phyloP scores from a whole-genome alignment of 129 eudicot species.

The Daucus carota region DH1_v3.0 NC_030387.2:28303501-28304000 shows the following conservation, averaged over 20 bases:
- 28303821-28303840: neutral
- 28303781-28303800: conserved; percentile 5
- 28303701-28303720: neutral
- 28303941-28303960: conserved; percentile 97
- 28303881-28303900: conserved; percentile 37
- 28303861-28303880: neutral
- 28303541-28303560: neutral
- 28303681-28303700: neutral
- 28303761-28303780: neutral
- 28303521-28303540: neutral
- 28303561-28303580: neutral
- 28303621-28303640: neutral
- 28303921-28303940: conserved; percentile 88
- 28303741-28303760: neutral
- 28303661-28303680: neutral
- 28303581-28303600: neutral
- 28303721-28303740: too few relatives aligned
- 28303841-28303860: neutral
- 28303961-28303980: conserved; percentile 78
- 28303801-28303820: neutral
- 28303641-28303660: neutral
- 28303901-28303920: conserved; percentile 82
- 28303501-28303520: neutral
- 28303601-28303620: neutral
- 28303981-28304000: conserved; percentile 74